Conservation (phyloP, 495 filamentous ascomycete genomes). For the Hypoxylon subgilvum region DNA sequence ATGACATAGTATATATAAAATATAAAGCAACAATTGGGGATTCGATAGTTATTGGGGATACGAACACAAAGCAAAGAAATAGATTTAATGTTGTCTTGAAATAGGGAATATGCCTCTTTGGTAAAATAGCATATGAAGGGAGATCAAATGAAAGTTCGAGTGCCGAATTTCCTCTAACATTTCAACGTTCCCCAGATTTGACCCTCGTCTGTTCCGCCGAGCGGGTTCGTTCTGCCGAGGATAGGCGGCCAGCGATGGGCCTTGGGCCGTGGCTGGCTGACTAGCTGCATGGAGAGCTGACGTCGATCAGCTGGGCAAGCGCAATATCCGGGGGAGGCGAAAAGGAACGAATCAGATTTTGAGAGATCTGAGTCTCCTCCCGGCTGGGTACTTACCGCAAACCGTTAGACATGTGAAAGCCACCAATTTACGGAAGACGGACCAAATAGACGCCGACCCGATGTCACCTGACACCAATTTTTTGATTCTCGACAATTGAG, state of each 20-base stretch:
- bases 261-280: slow-evolving; percentile 19
- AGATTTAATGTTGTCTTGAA: neutral
- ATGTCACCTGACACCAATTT: slow-evolving; percentile 36
- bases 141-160: neutral
- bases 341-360: slow-evolving; percentile 21
- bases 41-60: neutral
- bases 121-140: too few relatives aligned
- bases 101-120: too few relatives aligned
- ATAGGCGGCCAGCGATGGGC: slow-evolving; percentile 37
- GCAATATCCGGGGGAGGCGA: slow-evolving; percentile 12
- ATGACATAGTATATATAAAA: slow-evolving; percentile 75
- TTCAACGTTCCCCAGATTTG: slow-evolving; percentile 27
- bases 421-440: neutral
- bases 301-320: slow-evolving; percentile 22
- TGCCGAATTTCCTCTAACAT: neutral
- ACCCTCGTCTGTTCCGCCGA: slow-evolving; percentile 14
- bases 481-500: slow-evolving; percentile 21
- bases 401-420: slow-evolving; percentile 20
- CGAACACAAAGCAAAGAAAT: slow-evolving; percentile 9
- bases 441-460: slow-evolving; percentile 15
- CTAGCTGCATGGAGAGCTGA: slow-evolving; percentile 26
- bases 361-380: neutral
- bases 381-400: neutral
- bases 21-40: slow-evolving; percentile 5
- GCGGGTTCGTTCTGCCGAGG: slow-evolving; percentile 45